A percentile compares a stretch with the other conserved stretches of the same genome.
These are phyloP conservation scores for Cruciata laevipes DNA, from an alignment of 257 asterid genomes.

Conservation along the genomic window DNA sequence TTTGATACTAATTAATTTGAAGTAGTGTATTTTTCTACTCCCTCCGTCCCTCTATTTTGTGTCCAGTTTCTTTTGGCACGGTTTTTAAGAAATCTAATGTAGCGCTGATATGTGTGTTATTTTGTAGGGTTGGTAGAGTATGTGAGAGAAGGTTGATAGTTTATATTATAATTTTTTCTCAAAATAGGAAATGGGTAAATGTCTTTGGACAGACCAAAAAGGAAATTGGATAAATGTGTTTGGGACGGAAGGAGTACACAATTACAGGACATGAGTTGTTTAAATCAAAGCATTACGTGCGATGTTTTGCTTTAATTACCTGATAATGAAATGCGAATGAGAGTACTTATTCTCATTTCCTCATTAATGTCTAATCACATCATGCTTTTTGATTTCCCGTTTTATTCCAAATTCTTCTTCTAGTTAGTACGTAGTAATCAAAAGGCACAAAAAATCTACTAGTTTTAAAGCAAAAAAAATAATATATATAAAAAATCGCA, in stretches of 20 bases:
- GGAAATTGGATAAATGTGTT: too few relatives aligned
- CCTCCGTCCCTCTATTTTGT: too few relatives aligned
- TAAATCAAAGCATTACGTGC: not conserved
- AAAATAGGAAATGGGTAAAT: too few relatives aligned
- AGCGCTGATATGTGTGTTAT: too few relatives aligned
- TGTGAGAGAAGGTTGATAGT: too few relatives aligned
- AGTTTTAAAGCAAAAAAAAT: not conserved
- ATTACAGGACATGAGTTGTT: not conserved
- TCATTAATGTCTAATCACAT: slow-evolving; percentile 23
- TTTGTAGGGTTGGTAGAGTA: too few relatives aligned
- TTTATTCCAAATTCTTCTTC: slow-evolving; percentile 6
- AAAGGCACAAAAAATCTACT: slow-evolving; percentile 2
- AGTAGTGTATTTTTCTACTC: not conserved
- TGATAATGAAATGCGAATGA: slow-evolving; percentile 25
- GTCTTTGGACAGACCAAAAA: too few relatives aligned
- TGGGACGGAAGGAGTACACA: too few relatives aligned
- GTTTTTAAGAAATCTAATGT: too few relatives aligned
- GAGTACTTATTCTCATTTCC: slow-evolving; percentile 32
- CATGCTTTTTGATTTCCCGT: not conserved
- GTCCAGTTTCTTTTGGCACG: too few relatives aligned
- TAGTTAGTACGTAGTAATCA: not conserved
- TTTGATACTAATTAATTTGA: not conserved
- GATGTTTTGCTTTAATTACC: slow-evolving; percentile 3
- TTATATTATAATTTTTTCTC: too few relatives aligned
- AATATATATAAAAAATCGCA: slow-evolving; percentile 1